Evolutionary conservation across 495 filamentous ascomycete species (phyloP), one percentile per base, ranked within the genome.

Genomic region (Hypoxylon perforatum): DNA sequence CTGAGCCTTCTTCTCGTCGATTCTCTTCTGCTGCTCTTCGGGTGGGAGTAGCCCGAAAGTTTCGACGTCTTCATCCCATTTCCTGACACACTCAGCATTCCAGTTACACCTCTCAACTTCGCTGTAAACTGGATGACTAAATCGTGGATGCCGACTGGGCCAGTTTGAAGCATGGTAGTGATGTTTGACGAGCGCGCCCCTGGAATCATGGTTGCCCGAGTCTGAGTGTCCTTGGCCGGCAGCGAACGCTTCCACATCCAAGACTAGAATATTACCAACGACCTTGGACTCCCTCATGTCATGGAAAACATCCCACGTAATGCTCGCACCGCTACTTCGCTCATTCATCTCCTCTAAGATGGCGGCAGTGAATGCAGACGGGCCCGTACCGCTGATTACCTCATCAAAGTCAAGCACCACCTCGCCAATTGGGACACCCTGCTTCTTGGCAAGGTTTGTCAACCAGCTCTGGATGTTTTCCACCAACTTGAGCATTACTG

Each of bases 71-170:
- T 75, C 76, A 67, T 88, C 85, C 86, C 86, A 89, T 58, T 78
- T 72, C 54, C 70, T 73, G 12, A 89, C 83, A 62, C 87, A 89
- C 15, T 86, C 82, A 50, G 74, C 73, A 56, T 86, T 80, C 87
- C 86, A 89, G 73, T 88, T 88, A 72, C 87, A 89, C 67, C 77
- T 74, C 70, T 89, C 87, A 0, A 89, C 86, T 76, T 87, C 84
- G 50, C 84, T 86, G 66, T 85, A 88, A 22, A 84, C 80, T 0
- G 86, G 86, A 62, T 89, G 87, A 45, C 73, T 83, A 71, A 79
- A 87, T 52, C 87, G 82, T 4, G 85, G 86, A 61, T 89, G 86
- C 14, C 74, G 69, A 71, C 78, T 82, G 39, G 84, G 86, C 87
- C 87, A 90, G 55, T 81, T 80, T 19, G 86, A 88, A 21, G 87